Evolutionary conservation across 257 asterid species (phyloP), one percentile per base, ranked within the genome.

Genomic region (Lantana camara): DNA sequence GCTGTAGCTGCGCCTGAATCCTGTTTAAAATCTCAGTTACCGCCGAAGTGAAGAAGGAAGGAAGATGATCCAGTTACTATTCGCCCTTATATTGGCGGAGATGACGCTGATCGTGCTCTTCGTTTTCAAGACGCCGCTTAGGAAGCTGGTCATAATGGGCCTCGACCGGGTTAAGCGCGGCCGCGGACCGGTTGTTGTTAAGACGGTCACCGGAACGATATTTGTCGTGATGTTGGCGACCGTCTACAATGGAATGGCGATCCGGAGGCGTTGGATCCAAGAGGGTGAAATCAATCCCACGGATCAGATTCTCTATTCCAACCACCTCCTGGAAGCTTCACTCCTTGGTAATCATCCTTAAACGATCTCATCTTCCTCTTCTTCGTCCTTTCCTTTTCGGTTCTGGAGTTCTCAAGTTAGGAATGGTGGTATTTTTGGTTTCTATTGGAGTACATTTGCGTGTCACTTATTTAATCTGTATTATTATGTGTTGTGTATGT

Each of bases 81-180:
- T 83, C 65, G 34, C 82, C 62, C 60, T 91, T 17, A 71, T 91
- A 32, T 80, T 89, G 73, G 29, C 82, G 56, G 96, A 91, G 80
- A 83, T 85, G 92, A 69, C 77, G 58, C 51, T 91, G 77, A 91
- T 86, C 80, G 77, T 89, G 65, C 69, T 79, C 62, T 91, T 91
- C 74, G 86, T 91, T 30, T 91, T 91, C 90, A 86, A 83, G 64
- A 88, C 98, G 4, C 98, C 98, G 14, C 68, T 89, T 3, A 77
- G 98, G 70, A 91, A 91, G 80, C 73, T 91, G 58, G 90, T 86
- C 40, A 83, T 91, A 30, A 71, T 91, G 83, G 82, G 77, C n/a
- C 77, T 91, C 40, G 96, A 91, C 83, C 85, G 95, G 56, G 79
- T 76, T 70, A 89, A 91, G 64, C 86, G 96, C 34, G 96, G 96